Evolutionary conservation across 768 basidiomycete species (phyloP).

Genomic region (Termitomyces sp.): DNA sequence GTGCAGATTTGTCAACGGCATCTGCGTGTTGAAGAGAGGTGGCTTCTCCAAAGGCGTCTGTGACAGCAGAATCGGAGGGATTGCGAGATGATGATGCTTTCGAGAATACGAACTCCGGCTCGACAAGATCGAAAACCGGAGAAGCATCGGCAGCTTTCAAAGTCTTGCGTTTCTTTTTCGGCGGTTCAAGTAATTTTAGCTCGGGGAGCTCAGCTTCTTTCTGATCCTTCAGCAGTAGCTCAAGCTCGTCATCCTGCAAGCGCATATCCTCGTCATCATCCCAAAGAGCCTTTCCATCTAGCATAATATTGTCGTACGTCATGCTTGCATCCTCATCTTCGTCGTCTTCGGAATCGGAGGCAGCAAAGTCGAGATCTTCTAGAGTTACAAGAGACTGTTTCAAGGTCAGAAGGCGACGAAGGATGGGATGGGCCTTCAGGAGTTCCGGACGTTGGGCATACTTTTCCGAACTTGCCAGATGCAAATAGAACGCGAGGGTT

Average conservation of each 20-base stretch:
- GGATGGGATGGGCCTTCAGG: conserved; percentile 69
- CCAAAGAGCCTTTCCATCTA: conserved; percentile 46
- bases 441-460: conserved; percentile 60
- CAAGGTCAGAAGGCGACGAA: conserved; percentile 73
- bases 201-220: conserved; percentile 14
- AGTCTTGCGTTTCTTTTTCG: conserved; percentile 66
- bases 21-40: conserved; percentile 68
- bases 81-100: conserved; percentile 28
- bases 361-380: conserved; percentile 77
- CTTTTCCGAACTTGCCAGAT: conserved; percentile 73
- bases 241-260: conserved; percentile 49
- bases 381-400: conserved; percentile 81
- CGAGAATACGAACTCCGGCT: conserved; percentile 66
- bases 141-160: conserved; percentile 30
- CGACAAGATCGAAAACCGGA: conserved; percentile 74
- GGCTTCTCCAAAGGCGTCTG: conserved; percentile 73
- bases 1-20: conserved; percentile 77
- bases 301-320: conserved; percentile 33
- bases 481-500: conserved; percentile 88
- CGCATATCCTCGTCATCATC: conserved; percentile 30
- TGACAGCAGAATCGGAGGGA: conserved; percentile 23
- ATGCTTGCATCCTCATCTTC: conserved; percentile 33
- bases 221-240: conserved; percentile 51
- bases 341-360: conserved; percentile 38
- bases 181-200: conserved; percentile 33